These are phyloP conservation scores for Lentinula guzmanii DNA, from an alignment of 768 basidiomycete species.

Conservation along the genomic window DNA sequence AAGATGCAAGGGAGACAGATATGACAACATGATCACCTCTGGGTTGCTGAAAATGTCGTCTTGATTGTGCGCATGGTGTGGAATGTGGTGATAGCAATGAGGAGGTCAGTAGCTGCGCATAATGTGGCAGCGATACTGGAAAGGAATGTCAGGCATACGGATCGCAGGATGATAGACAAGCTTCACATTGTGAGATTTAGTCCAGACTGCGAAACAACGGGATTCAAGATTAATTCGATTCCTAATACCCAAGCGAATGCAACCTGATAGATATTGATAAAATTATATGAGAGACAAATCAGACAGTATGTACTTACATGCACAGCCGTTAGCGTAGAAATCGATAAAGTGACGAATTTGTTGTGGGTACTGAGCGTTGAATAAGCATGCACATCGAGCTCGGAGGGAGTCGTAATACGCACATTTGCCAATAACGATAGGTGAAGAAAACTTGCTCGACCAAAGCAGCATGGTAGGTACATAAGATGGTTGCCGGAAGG, in stretches of 20 bases:
- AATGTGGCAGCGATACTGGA: background rate
- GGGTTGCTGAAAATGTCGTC: background rate
- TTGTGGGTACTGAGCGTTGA: background rate
- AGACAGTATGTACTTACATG: background rate
- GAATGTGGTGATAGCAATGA: background rate
- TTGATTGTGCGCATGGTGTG: background rate
- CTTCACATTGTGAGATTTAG: background rate
- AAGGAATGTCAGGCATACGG: too few species aligned
- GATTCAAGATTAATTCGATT: background rate
- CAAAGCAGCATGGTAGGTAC: slow-evolving; percentile 3
- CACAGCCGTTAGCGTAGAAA: background rate
- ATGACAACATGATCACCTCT: background rate
- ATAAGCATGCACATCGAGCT: background rate
- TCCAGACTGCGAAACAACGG: background rate
- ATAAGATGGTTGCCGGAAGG: background rate
- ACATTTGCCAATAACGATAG: slow-evolving; percentile 1
- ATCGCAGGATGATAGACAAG: background rate
- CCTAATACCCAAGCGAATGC: background rate
- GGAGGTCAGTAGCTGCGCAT: slow-evolving; percentile 1
- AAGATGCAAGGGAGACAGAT: too few species aligned
- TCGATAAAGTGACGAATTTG: background rate
- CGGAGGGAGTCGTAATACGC: background rate
- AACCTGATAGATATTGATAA: background rate
- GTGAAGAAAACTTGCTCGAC: slow-evolving; percentile 4
- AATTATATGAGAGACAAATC: background rate